A percentile compares a stretch with the other conserved stretches of the same genome.
Evolutionary conservation across 371 early-diverging fungal species (phyloP).

Genomic region (Mucor saturninus): DNA sequence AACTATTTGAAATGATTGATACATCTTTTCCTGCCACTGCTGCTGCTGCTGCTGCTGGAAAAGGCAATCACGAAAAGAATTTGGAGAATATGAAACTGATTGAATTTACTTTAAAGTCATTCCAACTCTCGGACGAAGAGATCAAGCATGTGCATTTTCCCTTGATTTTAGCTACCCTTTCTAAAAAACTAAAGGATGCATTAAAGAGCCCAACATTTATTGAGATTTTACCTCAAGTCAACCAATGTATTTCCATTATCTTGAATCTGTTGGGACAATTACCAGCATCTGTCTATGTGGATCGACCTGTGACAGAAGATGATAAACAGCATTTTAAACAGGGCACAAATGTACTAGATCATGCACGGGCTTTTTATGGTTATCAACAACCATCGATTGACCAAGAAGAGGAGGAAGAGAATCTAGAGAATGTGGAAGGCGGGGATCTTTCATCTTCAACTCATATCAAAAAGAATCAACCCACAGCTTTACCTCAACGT

Average conservation of each 20-base stretch:
- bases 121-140: constrained; percentile 83
- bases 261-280: constrained; percentile 33
- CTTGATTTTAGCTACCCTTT: constrained; percentile 64
- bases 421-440: constrained; percentile 30
- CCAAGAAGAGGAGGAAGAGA: constrained; percentile 6
- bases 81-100: constrained; percentile 59
- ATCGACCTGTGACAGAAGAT: constrained; percentile 22
- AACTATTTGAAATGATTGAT: constrained; percentile 63
- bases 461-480: constrained; percentile 1
- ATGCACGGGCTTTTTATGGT: constrained; percentile 46
- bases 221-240: constrained; percentile 38
- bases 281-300: constrained; percentile 37
- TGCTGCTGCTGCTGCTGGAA: not conserved
- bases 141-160: constrained; percentile 80
- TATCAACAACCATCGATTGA: constrained; percentile 3
- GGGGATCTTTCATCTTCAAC: constrained; percentile 42
- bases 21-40: constrained; percentile 31
- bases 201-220: constrained; percentile 31
- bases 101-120: constrained; percentile 68
- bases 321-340: constrained; percentile 29
- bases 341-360: constrained; percentile 39
- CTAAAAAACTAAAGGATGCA: constrained; percentile 59
- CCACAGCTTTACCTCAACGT: constrained; percentile 5
- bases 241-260: constrained; percentile 36
- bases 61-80: not conserved